A percentile compares a stretch with the other conserved stretches of the same genome.
phyloP scores from a whole-genome alignment of 2,329 filamentous ascomycete species.

The Aspergillus ochraceus region DNA sequence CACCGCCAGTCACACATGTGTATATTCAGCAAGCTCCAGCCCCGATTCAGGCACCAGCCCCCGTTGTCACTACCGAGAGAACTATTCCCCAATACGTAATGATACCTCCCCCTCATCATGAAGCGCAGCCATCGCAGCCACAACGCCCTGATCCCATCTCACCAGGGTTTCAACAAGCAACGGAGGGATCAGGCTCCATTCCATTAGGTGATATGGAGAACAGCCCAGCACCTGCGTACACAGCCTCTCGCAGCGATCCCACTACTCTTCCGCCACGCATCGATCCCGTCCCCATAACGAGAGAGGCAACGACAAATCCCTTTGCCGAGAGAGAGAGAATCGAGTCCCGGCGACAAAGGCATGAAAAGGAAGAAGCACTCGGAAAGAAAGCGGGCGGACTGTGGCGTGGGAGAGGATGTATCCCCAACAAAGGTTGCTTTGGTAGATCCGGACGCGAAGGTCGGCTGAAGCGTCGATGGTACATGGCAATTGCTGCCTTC shows the following conservation, averaged over 20 bases:
- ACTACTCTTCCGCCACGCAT: slow-evolving; percentile 27
- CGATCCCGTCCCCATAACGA: slow-evolving; percentile 23
- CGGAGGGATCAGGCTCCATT: slow-evolving; percentile 63
- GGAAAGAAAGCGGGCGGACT: slow-evolving; percentile 59
- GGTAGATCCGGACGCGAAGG: slow-evolving; percentile 64
- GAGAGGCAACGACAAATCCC: slow-evolving; percentile 24
- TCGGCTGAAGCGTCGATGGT: slow-evolving; percentile 62
- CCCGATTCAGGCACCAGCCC: slow-evolving; percentile 51
- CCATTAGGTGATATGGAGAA: slow-evolving; percentile 59
- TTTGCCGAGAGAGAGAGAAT: slow-evolving; percentile 32
- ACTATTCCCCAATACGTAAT: slow-evolving; percentile 52
- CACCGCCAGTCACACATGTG: slow-evolving; percentile 8
- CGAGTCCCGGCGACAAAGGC: slow-evolving; percentile 55
- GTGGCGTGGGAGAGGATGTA: slow-evolving; percentile 66
- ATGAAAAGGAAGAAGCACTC: slow-evolving; percentile 67
- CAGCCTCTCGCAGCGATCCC: slow-evolving; percentile 28
- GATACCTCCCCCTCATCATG: slow-evolving; percentile 58
- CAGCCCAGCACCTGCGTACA: slow-evolving; percentile 34
- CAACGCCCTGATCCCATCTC: slow-evolving; percentile 63
- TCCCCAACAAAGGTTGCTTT: slow-evolving; percentile 65
- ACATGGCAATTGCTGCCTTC: slow-evolving; percentile 52
- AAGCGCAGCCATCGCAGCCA: slow-evolving; percentile 35
- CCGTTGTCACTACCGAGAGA: slow-evolving; percentile 49
- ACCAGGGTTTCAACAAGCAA: slow-evolving; percentile 61
- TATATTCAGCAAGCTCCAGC: slow-evolving; percentile 15